Evolutionary conservation across 176 grass and related monocot species (phyloP), one percentile per base, ranked within the genome.

Genomic region (Aegilops speltoides): DNA sequence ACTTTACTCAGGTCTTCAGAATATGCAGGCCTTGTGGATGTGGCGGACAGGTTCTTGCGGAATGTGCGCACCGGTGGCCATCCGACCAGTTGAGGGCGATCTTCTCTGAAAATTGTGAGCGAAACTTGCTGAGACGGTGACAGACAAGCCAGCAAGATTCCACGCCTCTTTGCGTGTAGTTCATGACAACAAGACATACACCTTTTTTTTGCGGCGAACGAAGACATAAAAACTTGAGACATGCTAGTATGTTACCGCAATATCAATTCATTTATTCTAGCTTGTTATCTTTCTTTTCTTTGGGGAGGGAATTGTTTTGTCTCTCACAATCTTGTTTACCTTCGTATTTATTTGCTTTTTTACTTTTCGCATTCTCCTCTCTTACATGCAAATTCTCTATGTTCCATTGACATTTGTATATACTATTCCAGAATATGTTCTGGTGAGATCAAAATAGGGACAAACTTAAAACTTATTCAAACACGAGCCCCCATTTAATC

Each of bases 11-110:
- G 19, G 45, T 81, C 88, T 11, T 86, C 79, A 4, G 25, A n/a
- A 41, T 82, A 83, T 37, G 85, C 59, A 46, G 76, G 40, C 61
- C 72, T 89, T 7, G 76, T 22, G 43, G 81, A n/a, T 13, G 76
- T 25, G 41, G 80, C 14, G 28, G 80, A 77, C 73, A 92, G 85
- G 60, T 91, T 92, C 84, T 81, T 92, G 41, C 88, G 86, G 45
- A 93, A 95, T 64, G 93, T 6, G 16, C 88, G 22, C 46, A 95
- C 68, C 5, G 93, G 93, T 26, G 93, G 93, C 93, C 93, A 95
- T 22, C 93, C 93, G 19, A 95, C 90, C 11, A 74, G 70, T 26
- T 64, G 71, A 33, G 24, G 25, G 1, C 22, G 7, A 32, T 32
- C 60, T 70, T 79, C 87, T 72, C 87, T 87, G 85, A 8, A 57